Evolutionary conservation across 192 early-diverging fungal species (phyloP).

Genomic region (Umbelopsis sp.): DNA sequence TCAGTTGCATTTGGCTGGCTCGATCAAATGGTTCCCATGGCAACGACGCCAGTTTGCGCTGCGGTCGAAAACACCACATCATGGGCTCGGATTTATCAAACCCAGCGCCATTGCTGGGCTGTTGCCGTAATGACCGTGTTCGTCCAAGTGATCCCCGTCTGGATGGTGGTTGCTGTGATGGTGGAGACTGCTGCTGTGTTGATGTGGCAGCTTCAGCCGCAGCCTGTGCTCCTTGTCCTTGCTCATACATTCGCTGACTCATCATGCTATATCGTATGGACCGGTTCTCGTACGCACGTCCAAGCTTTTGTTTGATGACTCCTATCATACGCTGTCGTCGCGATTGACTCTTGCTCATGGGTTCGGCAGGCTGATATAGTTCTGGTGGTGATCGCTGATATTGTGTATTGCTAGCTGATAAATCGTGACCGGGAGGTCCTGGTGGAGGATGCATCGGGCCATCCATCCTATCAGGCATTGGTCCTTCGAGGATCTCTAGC

Average conservation of each 20-base stretch:
- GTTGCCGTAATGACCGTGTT: background rate
- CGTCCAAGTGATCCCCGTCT: background rate
- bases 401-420: background rate
- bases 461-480: background rate
- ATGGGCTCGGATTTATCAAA: background rate
- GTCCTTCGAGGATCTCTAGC: background rate
- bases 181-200: background rate
- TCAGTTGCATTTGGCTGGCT: background rate
- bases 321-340: constrained; percentile 6
- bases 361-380: too few relatives aligned
- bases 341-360: too few relatives aligned
- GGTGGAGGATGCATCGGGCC: constrained; percentile 1
- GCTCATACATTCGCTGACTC: constrained; percentile 10
- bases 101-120: background rate
- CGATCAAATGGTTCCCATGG: constrained; percentile 4
- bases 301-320: constrained; percentile 4
- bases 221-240: too few relatives aligned
- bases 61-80: constrained; percentile 8
- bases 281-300: background rate
- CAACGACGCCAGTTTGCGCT: background rate
- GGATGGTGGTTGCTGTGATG: background rate
- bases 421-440: background rate
- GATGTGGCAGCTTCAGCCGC: too few relatives aligned
- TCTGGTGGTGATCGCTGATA: background rate
- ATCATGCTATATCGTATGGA: constrained; percentile 11